A percentile compares a stretch with the other conserved stretches of the same genome.
Evolutionary conservation across 306 rosid species (phyloP).

Genomic region (Pyrus communis): DNA sequence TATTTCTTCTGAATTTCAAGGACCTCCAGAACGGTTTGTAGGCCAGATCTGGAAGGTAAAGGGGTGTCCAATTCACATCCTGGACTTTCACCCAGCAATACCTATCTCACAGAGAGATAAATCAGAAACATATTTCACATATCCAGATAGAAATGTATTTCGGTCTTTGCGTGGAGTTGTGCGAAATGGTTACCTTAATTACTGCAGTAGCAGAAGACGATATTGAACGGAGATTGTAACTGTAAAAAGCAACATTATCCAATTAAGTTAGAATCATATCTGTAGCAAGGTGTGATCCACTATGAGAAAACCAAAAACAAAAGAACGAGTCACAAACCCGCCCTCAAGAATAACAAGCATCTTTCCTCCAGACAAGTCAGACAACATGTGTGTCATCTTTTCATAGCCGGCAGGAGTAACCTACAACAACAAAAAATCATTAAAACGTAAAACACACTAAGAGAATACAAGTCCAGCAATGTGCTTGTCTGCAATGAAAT

Average conservation of each 20-base stretch:
- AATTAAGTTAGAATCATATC: conserved; percentile 17
- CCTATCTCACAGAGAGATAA: conserved; percentile 36
- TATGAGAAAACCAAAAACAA: conserved; percentile 8
- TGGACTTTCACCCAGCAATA: conserved; percentile 65
- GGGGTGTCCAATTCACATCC: conserved; percentile 33
- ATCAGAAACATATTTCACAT: conserved; percentile 10
- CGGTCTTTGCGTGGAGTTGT: not conserved
- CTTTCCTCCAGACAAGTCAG: conserved; percentile 73
- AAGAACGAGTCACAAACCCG: conserved; percentile 65
- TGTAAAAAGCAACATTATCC: conserved; percentile 36
- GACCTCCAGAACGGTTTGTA: conserved; percentile 68
- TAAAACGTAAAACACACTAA: conserved; percentile 5
- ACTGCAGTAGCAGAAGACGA: conserved; percentile 90
- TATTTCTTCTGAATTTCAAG: conserved; percentile 66
- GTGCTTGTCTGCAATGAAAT: not conserved
- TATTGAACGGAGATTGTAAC: conserved; percentile 95
- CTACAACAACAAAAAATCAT: conserved; percentile 38
- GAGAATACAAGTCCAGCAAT: not conserved
- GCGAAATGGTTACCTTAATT: conserved; percentile 46
- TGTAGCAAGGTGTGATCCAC: not conserved
- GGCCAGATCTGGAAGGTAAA: conserved; percentile 65
- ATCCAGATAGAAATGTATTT: not conserved
- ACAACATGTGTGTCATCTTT: conserved; percentile 79
- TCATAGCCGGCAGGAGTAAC: conserved; percentile 93
- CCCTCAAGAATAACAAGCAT: conserved; percentile 96